A percentile compares a stretch with the other conserved stretches of the same genome.
These are phyloP conservation scores for Pythium inflatum DNA, from an alignment of 352 stramenopile genomes.

Conservation along the genomic window DNA sequence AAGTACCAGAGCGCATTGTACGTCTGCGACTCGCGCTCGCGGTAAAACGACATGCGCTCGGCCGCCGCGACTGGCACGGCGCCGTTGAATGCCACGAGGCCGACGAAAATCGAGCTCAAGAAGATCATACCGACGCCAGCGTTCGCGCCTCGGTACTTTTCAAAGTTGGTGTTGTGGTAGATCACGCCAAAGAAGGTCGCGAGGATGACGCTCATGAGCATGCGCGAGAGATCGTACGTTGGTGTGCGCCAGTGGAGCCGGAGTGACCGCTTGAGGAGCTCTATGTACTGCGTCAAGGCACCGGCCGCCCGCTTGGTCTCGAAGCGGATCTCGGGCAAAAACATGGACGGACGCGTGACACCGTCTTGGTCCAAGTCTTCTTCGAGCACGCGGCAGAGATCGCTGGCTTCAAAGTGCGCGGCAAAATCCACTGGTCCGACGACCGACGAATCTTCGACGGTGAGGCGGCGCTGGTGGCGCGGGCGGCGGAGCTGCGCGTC, in stretches of 20 bases:
- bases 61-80: constrained; percentile 34
- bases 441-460: constrained; percentile 34
- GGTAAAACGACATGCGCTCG: constrained; percentile 44
- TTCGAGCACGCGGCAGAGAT: neutral
- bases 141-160: constrained; percentile 54
- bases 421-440: constrained; percentile 14
- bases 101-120: constrained; percentile 75
- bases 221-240: constrained; percentile 72
- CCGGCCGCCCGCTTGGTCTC: neutral
- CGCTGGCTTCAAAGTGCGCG: neutral
- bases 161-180: constrained; percentile 58
- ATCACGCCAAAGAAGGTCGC: constrained; percentile 49
- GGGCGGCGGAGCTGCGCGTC: constrained; percentile 64
- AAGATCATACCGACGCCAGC: constrained; percentile 74
- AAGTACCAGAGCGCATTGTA: constrained; percentile 50
- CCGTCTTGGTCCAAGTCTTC: neutral
- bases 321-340: constrained; percentile 32
- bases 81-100: constrained; percentile 45
- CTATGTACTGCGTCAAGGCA: constrained; percentile 1
- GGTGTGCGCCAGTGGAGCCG: constrained; percentile 37
- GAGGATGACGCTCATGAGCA: constrained; percentile 62
- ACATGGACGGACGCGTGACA: neutral
- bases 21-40: constrained; percentile 52
- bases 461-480: constrained; percentile 43
- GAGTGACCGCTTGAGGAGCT: constrained; percentile 21